Conservation (phyloP, 139 green algal genomes). For the Tetratostichococcus sp. region DNA sequence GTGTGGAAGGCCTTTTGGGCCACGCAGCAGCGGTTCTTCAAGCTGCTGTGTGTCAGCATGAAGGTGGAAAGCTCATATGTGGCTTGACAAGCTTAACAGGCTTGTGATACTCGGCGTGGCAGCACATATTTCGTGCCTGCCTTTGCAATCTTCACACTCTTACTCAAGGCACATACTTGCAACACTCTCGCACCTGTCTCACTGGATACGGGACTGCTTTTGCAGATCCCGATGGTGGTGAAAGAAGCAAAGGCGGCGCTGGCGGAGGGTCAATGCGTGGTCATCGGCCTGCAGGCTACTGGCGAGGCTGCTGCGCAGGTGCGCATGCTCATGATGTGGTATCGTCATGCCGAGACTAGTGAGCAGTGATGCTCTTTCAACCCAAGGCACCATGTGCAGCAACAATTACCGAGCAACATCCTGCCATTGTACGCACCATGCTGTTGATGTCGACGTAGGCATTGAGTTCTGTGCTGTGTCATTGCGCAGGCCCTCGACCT, state of each 20-base stretch:
- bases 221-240: constrained; percentile 66
- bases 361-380: too few relatives aligned
- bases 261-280: constrained; percentile 49
- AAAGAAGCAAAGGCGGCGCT: constrained; percentile 57
- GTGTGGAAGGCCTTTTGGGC: constrained; percentile 74
- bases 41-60: constrained; percentile 77
- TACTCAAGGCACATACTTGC: too few relatives aligned
- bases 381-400: too few relatives aligned
- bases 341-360: too few relatives aligned
- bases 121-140: too few relatives aligned
- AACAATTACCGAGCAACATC: too few relatives aligned
- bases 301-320: constrained; percentile 42
- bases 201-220: background rate
- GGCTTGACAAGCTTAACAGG: background rate
- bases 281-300: constrained; percentile 75
- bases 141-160: background rate
- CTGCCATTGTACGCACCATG: too few relatives aligned
- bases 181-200: too few relatives aligned
- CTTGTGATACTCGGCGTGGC: too few relatives aligned
- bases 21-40: constrained; percentile 91
- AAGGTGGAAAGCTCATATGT: constrained; percentile 45
- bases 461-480: background rate
- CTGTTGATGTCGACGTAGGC: too few relatives aligned
- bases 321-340: too few relatives aligned
- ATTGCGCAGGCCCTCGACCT: constrained; percentile 35